Evolutionary conservation across 2,329 filamentous ascomycete species (phyloP), one percentile per base, ranked within the genome.

Genomic region (Colletotrichum euphorbiae): DNA sequence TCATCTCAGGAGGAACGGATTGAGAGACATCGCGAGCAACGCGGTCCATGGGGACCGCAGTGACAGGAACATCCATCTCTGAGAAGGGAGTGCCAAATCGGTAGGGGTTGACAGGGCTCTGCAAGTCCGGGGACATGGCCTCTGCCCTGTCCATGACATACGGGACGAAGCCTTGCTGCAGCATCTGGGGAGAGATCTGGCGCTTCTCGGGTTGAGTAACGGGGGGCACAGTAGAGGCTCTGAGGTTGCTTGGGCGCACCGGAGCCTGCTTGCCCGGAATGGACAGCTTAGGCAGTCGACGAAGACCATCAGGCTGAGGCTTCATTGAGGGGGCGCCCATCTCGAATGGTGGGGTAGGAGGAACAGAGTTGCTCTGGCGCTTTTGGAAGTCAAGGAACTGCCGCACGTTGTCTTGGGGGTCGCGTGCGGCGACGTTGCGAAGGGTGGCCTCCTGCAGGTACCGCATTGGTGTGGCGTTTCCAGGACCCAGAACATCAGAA

Each of bases 1-100:
- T 90, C 94, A 98, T 97, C 80, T 97, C 90, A 6, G 95, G 95
- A 48, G 95, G 95, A 0, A 98, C 95, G 5, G 94, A 98, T 78
- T 97, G 93, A 28, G 93, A 97, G 52, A 85, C 83, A 75, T 96
- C 91, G 57, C 95, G 91, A 50, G 91, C 85, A 36, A 97, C 84
- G 6, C 92, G 92, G 0, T 91, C 92, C 15, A 89, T 74, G 1
- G 89, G 88, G 48, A 94, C 83, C 3, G 90, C 87, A 1, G 93
- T 96, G 67, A 97, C 81, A 0, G 95, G 94, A 12, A 94, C 89
- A 76, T 98, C 95, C 85, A 95, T 91, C 75, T 97, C 94, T 2
- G 94, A 97, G 77, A 94, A 92, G 15, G 94, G 94, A 0, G 93
- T 97, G n/a, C 89, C 91, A 71, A 93, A 90, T 62, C 92, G 89